Evolutionary conservation across 345 rosid species (phyloP).

Genomic region (Gossypium stocksii): DNA sequence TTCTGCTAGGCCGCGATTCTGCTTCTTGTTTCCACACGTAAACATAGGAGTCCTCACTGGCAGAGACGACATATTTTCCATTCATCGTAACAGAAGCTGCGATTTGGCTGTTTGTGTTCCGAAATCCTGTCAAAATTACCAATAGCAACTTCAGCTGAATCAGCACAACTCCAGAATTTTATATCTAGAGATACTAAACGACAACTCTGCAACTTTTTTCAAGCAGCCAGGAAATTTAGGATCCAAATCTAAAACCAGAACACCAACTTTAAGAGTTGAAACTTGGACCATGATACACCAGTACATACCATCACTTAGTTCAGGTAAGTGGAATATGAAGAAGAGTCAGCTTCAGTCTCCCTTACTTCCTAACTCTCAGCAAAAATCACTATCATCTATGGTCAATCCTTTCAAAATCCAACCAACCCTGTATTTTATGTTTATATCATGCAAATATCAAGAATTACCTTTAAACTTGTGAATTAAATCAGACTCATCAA

Average conservation of each 20-base stretch:
- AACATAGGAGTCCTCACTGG: slow-evolving; percentile 95
- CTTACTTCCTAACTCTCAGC: slow-evolving; percentile 3
- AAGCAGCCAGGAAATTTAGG: background rate
- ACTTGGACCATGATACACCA: background rate
- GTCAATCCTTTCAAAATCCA: background rate
- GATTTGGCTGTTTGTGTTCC: slow-evolving; percentile 84
- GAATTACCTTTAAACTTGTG: slow-evolving; percentile 83
- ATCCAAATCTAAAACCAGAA: background rate
- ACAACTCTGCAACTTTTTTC: background rate
- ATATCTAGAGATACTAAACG: background rate
- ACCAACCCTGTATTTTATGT: background rate
- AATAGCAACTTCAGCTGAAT: slow-evolving; percentile 13
- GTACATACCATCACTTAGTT: background rate
- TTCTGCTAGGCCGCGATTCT: slow-evolving; percentile 68
- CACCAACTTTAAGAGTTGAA: background rate
- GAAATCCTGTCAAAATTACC: slow-evolving; percentile 61
- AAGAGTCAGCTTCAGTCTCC: background rate
- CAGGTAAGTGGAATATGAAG: background rate
- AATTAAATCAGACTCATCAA: slow-evolving; percentile 72
- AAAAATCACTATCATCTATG: background rate
- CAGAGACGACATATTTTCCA: slow-evolving; percentile 80
- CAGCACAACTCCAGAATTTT: slow-evolving; percentile 13
- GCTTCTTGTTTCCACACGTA: slow-evolving; percentile 89
- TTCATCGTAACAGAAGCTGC: slow-evolving; percentile 75
- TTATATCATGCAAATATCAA: background rate